Percentiles rank a stretch among this genome's conserved stretches.
phyloP scores from a whole-genome alignment of 345 rosid species.

The Cochlearia excelsa region DNA sequence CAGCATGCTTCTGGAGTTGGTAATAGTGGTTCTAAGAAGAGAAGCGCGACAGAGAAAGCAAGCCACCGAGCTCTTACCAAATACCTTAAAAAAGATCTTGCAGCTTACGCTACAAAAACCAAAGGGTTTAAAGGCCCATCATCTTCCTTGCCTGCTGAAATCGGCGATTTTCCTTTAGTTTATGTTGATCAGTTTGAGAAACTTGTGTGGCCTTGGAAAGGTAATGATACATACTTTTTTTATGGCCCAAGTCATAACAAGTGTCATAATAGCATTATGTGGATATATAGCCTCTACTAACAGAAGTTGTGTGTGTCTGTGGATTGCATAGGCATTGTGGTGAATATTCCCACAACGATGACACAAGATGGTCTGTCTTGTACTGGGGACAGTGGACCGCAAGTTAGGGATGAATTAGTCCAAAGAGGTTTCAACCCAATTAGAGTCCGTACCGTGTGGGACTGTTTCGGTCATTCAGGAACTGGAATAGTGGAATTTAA shows the following conservation, averaged over 20 bases:
- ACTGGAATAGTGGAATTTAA: slow-evolving; percentile 74
- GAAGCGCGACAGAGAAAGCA: slow-evolving; percentile 71
- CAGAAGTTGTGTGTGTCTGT: slow-evolving; percentile 35
- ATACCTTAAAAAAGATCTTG: slow-evolving; percentile 61
- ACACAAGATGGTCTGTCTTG: slow-evolving; percentile 51
- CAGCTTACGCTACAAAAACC: slow-evolving; percentile 24
- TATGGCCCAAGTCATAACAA: slow-evolving; percentile 16
- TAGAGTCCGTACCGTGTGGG: slow-evolving; percentile 89
- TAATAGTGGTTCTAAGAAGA: slow-evolving; percentile 63
- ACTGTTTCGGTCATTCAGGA: slow-evolving; percentile 83
- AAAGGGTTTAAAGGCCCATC: slow-evolving; percentile 11
- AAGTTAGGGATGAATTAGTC: slow-evolving; percentile 68
- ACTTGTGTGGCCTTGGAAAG: slow-evolving; percentile 56
- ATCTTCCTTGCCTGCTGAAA: slow-evolving; percentile 36
- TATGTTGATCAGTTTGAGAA: slow-evolving; percentile 57
- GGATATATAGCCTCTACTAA: slow-evolving; percentile 19
- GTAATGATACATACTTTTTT: slow-evolving; percentile 17
- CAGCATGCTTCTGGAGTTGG: slow-evolving; percentile 99
- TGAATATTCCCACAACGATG: slow-evolving; percentile 69
- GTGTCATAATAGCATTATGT: slow-evolving; percentile 14
- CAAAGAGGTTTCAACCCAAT: slow-evolving; percentile 76
- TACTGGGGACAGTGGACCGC: slow-evolving; percentile 87
- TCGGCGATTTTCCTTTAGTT: slow-evolving; percentile 33
- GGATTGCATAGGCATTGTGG: slow-evolving; percentile 84
- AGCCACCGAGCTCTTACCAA: slow-evolving; percentile 76